Base-by-base conservation (phyloP, 345 rosid species). In the Combretum micranthum region DNA sequence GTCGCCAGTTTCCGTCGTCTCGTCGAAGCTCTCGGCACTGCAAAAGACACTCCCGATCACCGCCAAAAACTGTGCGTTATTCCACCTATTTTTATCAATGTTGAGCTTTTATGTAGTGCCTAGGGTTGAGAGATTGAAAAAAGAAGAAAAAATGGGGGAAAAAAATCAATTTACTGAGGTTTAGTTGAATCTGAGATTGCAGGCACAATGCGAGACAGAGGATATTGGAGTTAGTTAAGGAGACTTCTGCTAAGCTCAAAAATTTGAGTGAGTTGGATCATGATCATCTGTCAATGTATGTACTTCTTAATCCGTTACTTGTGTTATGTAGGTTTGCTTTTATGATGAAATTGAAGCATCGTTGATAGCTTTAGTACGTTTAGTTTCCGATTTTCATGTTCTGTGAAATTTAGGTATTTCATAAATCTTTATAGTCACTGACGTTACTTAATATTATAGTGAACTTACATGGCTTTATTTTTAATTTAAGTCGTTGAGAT, bases 11-110 rank as follows among this genome's bases (percentile, higher is more conserved):
- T 84, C 49, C 86, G 83, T 47, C 83, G 90, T 12, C 84, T 81
- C 50, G 84, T 81, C 43, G 86, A 84, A 23, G 69, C 65, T 52
- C 58, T 81, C 58, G 86, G 90, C 44, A 79, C 90, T 20, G 65
- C 77, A 59, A 84, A 79, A 68, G 90, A 84, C 73, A 84, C 86
- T 56, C 74, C 74, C 44, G 86, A 84, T 16, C 86, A 81, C 63
- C 90, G 86, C 52, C 82, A 56, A 20, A 79, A 73, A 50, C 67
- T 84, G 90, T 81, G 2, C 50, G 50, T 55, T 3, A 19, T 47
- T 52, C 49, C 22, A 44, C 15, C 56, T 51, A 21, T 20, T 52
- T 59, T 10, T 12, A 2, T 20, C 37, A 13, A 16, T 52, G 32
- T 17, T 32, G 18, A n/a, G 32, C 45, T 18, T 14, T 18, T 42